A percentile compares a stretch with the other conserved stretches of the same genome.
Conservation (phyloP, 495 filamentous ascomycete genomes). For the Annulohypoxylon bovei region DNA sequence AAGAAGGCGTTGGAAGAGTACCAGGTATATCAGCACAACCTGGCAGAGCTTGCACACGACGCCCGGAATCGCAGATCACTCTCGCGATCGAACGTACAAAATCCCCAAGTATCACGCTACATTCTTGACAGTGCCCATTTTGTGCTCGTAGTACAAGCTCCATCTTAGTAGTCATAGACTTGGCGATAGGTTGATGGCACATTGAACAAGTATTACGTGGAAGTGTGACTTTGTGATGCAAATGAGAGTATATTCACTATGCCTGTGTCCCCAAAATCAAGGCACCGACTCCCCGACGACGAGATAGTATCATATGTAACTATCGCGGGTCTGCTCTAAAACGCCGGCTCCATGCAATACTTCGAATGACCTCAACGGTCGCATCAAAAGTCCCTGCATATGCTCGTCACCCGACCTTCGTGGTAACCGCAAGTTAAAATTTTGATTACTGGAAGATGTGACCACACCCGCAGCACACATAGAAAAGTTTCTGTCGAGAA, state of each 20-base stretch:
- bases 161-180: neutral
- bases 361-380: constrained; percentile 23
- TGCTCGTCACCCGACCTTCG: constrained; percentile 29
- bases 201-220: constrained; percentile 4
- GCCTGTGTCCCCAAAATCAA: neutral
- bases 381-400: constrained; percentile 33
- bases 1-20: constrained; percentile 18
- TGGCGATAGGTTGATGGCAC: neutral
- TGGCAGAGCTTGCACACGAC: constrained; percentile 4
- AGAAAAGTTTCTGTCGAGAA: constrained; percentile 85
- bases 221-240: neutral
- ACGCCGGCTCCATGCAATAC: constrained; percentile 43
- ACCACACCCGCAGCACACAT: constrained; percentile 92
- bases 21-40: neutral
- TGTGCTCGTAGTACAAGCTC: neutral
- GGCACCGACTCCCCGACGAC: neutral
- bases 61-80: neutral
- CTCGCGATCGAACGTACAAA: constrained; percentile 16
- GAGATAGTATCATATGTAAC: neutral
- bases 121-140: neutral
- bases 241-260: constrained; percentile 17
- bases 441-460: constrained; percentile 74
- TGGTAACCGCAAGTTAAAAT: neutral
- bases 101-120: constrained; percentile 13
- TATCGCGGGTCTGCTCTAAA: constrained; percentile 19